A percentile compares a stretch with the other conserved stretches of the same genome.
Conservation (phyloP, 768 basidiomycete genomes). For the Lyophyllum atratum region DNA sequence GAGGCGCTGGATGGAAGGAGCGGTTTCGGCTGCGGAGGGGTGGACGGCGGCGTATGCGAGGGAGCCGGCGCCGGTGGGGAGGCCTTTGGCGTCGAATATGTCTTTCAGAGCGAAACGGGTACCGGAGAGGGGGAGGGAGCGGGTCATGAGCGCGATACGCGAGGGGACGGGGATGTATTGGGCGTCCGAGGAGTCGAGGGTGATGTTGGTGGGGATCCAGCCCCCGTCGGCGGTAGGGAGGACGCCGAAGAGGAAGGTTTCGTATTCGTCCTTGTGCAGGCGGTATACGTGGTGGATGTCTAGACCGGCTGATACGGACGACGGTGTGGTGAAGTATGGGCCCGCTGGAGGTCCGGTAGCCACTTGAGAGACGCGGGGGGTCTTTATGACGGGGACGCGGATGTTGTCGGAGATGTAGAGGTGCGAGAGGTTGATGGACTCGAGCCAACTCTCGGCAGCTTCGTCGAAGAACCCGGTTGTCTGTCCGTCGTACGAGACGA, state of each 20-base stretch:
- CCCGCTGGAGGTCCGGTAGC: conserved; percentile 24
- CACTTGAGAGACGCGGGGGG: conserved; percentile 14
- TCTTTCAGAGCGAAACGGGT: conserved; percentile 52
- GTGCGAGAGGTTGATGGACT: conserved; percentile 21
- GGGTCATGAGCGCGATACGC: conserved; percentile 36
- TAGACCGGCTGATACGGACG: neutral
- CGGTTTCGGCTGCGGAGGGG: conserved; percentile 33
- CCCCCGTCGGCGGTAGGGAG: conserved; percentile 36
- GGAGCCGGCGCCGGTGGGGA: conserved; percentile 38
- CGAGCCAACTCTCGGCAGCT: conserved; percentile 27
- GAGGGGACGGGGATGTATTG: conserved; percentile 53
- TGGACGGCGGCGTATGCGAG: conserved; percentile 33
- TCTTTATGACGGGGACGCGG: conserved; percentile 15
- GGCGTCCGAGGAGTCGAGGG: conserved; percentile 18
- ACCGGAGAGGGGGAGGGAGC: conserved; percentile 39
- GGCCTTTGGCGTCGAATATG: conserved; percentile 34
- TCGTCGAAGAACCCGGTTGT: conserved; percentile 25
- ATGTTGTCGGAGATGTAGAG: conserved; percentile 25
- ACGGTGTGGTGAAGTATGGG: conserved; percentile 26
- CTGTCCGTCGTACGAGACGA: conserved; percentile 30
- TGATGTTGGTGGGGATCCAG: conserved; percentile 34
- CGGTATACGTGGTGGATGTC: conserved; percentile 33
- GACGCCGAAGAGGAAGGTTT: conserved; percentile 44
- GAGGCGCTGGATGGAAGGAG: conserved; percentile 46
- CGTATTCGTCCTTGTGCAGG: conserved; percentile 43